Conservation (phyloP, 108 stramenopile species). For the Skeletonema potamos region DNA sequence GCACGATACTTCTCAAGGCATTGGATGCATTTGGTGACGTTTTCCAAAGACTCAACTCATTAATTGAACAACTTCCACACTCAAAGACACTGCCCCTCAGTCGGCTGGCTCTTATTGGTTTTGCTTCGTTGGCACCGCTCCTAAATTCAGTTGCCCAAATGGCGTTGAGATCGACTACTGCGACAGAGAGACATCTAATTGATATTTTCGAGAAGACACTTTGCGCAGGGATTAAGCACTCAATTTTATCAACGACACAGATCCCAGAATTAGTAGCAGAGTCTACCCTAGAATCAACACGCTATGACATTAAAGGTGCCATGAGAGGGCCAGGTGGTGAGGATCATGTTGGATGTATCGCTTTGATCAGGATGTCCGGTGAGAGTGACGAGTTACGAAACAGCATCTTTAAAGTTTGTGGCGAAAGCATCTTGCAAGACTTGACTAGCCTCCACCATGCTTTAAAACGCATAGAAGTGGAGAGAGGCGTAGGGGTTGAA, state of each 20-base stretch:
- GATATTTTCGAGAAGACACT: constrained; percentile 20
- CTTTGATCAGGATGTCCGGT: constrained; percentile 61
- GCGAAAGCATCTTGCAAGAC: constrained; percentile 39
- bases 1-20: constrained; percentile 7
- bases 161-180: neutral
- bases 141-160: neutral
- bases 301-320: constrained; percentile 80
- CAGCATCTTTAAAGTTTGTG: constrained; percentile 31
- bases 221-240: constrained; percentile 30
- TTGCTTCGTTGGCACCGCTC: constrained; percentile 67
- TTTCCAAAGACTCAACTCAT: constrained; percentile 28
- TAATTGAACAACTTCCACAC: constrained; percentile 9
- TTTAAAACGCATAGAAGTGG: constrained; percentile 67
- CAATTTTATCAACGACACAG: constrained; percentile 46
- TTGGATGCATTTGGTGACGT: constrained; percentile 16
- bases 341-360: constrained; percentile 74
- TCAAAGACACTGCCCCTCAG: constrained; percentile 51
- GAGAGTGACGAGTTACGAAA: constrained; percentile 57
- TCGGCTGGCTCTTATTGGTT: constrained; percentile 61
- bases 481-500: constrained; percentile 53
- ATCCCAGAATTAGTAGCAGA: constrained; percentile 73
- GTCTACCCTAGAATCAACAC: constrained; percentile 59
- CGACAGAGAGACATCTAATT: constrained; percentile 18
- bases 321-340: constrained; percentile 85
- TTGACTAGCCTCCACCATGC: constrained; percentile 50